A percentile compares a stretch with the other conserved stretches of the same genome.
These are phyloP conservation scores for Medicago ruthenica DNA, from an alignment of 306 rosid species.

Conservation along the genomic window DNA sequence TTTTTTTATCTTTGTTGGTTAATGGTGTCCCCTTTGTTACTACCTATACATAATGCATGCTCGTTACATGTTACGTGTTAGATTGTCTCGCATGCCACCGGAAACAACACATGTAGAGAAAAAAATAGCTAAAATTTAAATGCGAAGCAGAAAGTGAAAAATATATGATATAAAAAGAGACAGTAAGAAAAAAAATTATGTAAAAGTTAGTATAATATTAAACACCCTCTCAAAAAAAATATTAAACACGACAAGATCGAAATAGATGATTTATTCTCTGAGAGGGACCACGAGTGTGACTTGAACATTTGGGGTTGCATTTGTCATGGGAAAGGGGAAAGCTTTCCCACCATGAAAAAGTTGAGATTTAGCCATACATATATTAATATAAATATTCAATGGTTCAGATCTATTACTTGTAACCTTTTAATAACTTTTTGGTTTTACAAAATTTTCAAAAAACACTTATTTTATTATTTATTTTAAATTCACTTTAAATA, in stretches of 20 bases:
- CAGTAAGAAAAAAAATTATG: not conserved
- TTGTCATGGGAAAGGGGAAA: too few relatives aligned
- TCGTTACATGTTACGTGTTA: slow-evolving; percentile 4
- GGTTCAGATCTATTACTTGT: too few relatives aligned
- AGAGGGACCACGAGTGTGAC: slow-evolving; percentile 8
- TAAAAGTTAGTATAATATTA: not conserved
- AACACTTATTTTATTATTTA: too few relatives aligned
- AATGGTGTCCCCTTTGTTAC: not conserved
- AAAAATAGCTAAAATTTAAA: not conserved
- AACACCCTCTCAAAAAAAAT: not conserved
- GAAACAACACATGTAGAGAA: not conserved
- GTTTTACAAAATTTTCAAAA: too few relatives aligned
- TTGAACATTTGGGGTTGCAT: too few relatives aligned
- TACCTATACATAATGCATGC: not conserved
- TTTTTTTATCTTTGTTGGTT: not conserved
- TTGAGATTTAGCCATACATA: too few relatives aligned
- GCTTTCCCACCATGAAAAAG: too few relatives aligned
- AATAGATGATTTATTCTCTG: not conserved
- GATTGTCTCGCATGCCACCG: not conserved
- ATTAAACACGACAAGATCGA: not conserved
- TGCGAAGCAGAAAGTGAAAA: not conserved
- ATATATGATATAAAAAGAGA: not conserved
- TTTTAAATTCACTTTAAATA: too few relatives aligned
- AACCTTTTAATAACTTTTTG: too few relatives aligned
- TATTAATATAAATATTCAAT: too few relatives aligned